Base-by-base conservation (phyloP, 768 basidiomycete species). In the Phylloporus arenicola region DNA sequence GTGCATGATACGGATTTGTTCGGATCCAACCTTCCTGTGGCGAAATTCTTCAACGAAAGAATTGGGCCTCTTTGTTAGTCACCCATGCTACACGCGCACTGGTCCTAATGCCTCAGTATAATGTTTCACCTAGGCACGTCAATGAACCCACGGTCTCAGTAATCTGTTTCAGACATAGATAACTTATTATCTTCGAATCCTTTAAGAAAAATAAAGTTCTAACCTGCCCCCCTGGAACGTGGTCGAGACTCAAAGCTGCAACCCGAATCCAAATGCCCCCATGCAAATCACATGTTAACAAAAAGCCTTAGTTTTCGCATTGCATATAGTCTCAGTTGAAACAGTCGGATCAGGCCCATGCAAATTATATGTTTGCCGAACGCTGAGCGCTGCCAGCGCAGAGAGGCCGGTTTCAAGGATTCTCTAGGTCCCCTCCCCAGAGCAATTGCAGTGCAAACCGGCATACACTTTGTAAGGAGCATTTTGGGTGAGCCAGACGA, bases 51-150 rank as follows among this genome's bases (percentile, higher is more conserved):
- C 29, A 12, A 1, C 3, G 29, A 12, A 30, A 30, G 29, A 11
- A 6, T 7, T n/a, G n/a, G n/a, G n/a, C n/a, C 33, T 37, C 9
- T 30, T 22, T 14, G 25, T 25, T 25, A 25, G 25, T 25, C 25
- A 24, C 24, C 24, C 24, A n/a, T n/a, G n/a, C n/a, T n/a, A n/a
- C 29, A 12, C 29, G 11, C 3, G 29, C 29, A 30, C 29, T 30
- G 9, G 11, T 29, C 29, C 29, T 12, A 13, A 79, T 6, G 72
- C 70, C 72, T 56, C 80, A 77, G 56, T 79, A 83, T 8, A 72
- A 1, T 39, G 80, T 60, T 68, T 68, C 60, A 81, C 68, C 67
- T 71, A 79, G 24, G 73, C 71, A 41, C n/a, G n/a, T 75, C 70
- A 40, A 68, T 62, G 33, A 68, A 12, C 55, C 60, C 38, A 75